phyloP scores from a whole-genome alignment of 148 eudicot genomes.

The Rhododendron ovatum region DNA sequence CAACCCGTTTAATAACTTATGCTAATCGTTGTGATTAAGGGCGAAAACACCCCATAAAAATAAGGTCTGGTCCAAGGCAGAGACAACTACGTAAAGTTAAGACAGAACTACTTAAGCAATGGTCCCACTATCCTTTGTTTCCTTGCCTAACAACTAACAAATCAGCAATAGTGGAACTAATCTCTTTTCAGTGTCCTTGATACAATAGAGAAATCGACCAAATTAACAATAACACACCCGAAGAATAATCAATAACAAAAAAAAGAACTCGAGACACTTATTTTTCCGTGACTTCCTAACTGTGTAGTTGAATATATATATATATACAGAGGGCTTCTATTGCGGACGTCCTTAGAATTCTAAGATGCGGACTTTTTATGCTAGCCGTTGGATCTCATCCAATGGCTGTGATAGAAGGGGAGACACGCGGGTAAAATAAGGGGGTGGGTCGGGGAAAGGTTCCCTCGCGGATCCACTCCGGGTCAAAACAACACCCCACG shows the following conservation, averaged over 20 bases:
- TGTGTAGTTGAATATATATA: no score
- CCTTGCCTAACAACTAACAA: not conserved
- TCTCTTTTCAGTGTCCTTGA: not conserved
- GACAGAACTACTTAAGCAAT: not conserved
- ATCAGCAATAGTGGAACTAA: not conserved
- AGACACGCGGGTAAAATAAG: no score
- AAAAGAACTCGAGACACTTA: no score
- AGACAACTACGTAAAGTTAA: not conserved
- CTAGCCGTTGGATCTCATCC: no score
- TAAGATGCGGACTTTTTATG: no score
- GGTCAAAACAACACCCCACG: no score
- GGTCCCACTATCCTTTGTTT: not conserved
- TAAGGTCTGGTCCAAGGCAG: conserved; percentile 1
- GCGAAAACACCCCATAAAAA: not conserved
- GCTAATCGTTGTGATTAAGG: not conserved
- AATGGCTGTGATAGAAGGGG: no score
- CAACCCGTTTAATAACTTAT: not conserved
- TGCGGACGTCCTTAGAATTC: no score
- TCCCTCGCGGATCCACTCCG: no score
- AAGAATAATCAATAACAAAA: not conserved
- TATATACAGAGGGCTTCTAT: no score
- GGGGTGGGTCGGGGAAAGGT: no score
- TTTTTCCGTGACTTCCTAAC: no score
- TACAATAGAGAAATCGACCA: not conserved
- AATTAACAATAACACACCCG: not conserved